Evolutionary conservation across 441 rosid genomes (phyloP), one percentile per base, ranked within the genome.

Genomic region (Breynia disticha): DNA sequence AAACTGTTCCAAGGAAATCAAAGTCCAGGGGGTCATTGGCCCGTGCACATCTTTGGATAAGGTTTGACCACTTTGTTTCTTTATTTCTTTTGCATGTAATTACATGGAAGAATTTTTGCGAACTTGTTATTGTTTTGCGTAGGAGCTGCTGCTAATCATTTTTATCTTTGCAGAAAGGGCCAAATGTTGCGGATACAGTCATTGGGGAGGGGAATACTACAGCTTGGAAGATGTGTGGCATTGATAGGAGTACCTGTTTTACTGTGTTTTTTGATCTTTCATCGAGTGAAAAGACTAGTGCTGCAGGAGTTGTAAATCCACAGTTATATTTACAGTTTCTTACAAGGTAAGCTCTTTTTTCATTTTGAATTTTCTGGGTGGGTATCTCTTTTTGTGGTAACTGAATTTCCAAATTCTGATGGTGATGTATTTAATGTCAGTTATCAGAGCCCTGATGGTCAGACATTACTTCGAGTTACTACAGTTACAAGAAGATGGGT

Each of bases 141-240:
- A 1, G 35, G 35, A 28, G 35, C 35, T 28, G 57, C 28, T 64
- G 43, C 67, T 67, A 50, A 58, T 48, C 51, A 44, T 62, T 61
- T 50, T 52, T 35, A 62, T 22, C 52, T 55, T 58, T 83, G 81
- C 95, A 94, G 99, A 94, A 87, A 87, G 99, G 99, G 66, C 86
- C 99, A 28, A 71, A 74, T 70, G 91, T 82, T 55, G 84, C 97
- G 21, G 99, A 94, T 66, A 82, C 94, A 18, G 85, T 79, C 61
- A 66, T 86, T 24, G 97, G 99, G 57, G 96, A 94, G 75, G 99
- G 99, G 35, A 89, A 86, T 68, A 87, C 96, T 52, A 70, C 62
- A 20, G 78, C 90, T 39, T 94, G 99, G 99, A 94, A 90, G 72
- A 72, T 94, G 86, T 90, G 99, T 72, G 96, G 99, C 67, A 84